phyloP scores from a whole-genome alignment of 495 filamentous ascomycete genomes.

The Usnea hakonensis region DNA sequence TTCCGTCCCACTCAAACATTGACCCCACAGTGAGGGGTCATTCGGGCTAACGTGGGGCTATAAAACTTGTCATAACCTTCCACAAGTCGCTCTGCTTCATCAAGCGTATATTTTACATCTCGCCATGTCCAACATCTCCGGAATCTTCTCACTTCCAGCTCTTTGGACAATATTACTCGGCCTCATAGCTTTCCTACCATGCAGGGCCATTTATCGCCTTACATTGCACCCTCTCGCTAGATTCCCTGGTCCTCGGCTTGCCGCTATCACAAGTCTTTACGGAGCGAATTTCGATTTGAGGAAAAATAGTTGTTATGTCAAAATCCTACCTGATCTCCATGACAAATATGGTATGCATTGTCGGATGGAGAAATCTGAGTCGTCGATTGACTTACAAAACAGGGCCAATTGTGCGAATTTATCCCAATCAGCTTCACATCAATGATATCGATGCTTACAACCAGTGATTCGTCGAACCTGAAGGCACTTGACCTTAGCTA shows the following conservation, averaged over 20 bases:
- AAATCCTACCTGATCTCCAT: neutral
- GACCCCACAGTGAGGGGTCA: too few relatives aligned
- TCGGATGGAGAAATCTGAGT: neutral
- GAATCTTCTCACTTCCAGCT: neutral
- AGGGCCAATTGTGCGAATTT: constrained; percentile 6
- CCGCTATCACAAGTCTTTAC: constrained; percentile 26
- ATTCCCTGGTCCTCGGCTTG: constrained; percentile 29
- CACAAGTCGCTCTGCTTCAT: too few relatives aligned
- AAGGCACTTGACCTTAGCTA: neutral
- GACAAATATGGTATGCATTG: neutral
- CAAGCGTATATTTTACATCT: too few relatives aligned
- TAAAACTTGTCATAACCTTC: too few relatives aligned
- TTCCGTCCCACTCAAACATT: too few relatives aligned
- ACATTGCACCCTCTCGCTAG: constrained; percentile 28
- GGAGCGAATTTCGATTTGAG: constrained; percentile 12
- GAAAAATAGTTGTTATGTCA: neutral
- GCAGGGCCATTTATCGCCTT: constrained; percentile 22
- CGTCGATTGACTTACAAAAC: neutral
- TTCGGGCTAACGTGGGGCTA: too few relatives aligned
- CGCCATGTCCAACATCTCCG: neutral
- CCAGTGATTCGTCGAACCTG: constrained; percentile 3
- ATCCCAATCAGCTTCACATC: constrained; percentile 6
- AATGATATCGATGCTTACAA: constrained; percentile 5
- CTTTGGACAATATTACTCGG: neutral
- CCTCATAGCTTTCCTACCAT: neutral